These are phyloP conservation scores for Xylariaceae sp. DNA, from an alignment of 2,329 filamentous ascomycete species.

Conservation along the genomic window DNA sequence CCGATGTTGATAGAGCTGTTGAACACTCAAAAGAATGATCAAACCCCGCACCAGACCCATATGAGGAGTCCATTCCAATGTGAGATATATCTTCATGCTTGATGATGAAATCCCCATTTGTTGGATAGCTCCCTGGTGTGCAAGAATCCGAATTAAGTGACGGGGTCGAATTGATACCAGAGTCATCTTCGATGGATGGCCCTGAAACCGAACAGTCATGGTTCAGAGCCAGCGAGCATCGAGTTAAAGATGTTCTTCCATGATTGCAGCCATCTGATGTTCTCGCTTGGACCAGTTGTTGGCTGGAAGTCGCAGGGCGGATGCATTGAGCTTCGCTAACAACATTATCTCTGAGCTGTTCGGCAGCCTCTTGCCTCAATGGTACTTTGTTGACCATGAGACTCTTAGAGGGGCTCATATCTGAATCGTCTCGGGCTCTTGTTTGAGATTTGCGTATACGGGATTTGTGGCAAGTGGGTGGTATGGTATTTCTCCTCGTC, in stretches of 20 bases:
- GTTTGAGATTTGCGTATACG: neutral
- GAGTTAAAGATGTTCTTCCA: neutral
- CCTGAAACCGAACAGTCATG: no score
- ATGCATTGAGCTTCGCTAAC: neutral
- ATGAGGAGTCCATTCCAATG: neutral
- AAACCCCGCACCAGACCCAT: neutral
- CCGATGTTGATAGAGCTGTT: no score
- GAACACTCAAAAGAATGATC: neutral
- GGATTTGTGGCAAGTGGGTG: neutral
- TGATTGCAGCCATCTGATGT: neutral
- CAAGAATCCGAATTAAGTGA: neutral
- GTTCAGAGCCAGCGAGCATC: no score
- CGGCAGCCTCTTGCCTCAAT: neutral
- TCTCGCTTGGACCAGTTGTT: neutral
- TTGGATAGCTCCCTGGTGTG: neutral
- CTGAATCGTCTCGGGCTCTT: neutral
- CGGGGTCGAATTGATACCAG: neutral
- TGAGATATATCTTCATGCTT: neutral
- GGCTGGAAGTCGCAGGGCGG: neutral
- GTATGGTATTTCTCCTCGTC: neutral
- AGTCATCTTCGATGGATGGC: no score
- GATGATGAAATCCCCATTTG: neutral
- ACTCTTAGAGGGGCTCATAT: neutral
- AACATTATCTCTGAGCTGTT: neutral
- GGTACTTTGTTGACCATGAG: neutral